These are phyloP conservation scores for Exidia glandulosa DNA, from an alignment of 768 basidiomycete species.

Conservation along the genomic window DNA sequence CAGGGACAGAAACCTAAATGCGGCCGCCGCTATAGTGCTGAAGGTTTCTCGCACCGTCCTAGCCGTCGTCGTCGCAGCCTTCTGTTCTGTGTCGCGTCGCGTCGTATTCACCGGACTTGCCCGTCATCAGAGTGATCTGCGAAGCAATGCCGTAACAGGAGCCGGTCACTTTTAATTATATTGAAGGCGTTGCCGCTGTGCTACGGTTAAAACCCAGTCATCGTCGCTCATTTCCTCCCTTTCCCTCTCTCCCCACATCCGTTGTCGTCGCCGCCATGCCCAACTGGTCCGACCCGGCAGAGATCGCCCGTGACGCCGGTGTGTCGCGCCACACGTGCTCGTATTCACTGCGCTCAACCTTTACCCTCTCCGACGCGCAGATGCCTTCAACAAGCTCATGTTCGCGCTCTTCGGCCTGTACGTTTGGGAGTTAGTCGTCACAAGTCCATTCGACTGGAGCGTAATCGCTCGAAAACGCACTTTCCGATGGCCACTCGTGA, in stretches of 20 bases:
- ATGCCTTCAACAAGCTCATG: constrained; percentile 46
- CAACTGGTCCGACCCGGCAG: not conserved
- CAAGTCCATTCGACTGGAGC: constrained; percentile 59
- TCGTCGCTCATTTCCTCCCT: not conserved
- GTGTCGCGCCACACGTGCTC: not conserved
- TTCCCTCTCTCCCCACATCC: not conserved
- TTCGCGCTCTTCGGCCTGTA: constrained; percentile 60
- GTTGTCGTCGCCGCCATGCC: not conserved
- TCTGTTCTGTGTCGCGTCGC: too few relatives aligned
- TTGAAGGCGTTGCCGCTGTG: too few relatives aligned
- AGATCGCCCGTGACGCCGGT: not conserved
- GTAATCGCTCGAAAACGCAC: constrained; percentile 42
- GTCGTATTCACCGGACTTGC: too few relatives aligned
- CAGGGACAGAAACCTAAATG: too few relatives aligned
- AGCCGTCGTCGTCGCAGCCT: too few relatives aligned
- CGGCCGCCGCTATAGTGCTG: too few relatives aligned
- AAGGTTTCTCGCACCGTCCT: too few relatives aligned
- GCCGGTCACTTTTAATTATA: too few relatives aligned
- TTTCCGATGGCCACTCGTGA: constrained; percentile 60
- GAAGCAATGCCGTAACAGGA: too few relatives aligned
- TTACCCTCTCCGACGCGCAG: constrained; percentile 25
- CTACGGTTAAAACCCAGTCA: too few relatives aligned
- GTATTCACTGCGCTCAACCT: too few relatives aligned
- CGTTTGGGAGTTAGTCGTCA: constrained; percentile 55
- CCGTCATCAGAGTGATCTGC: too few relatives aligned